Base-by-base conservation (phyloP, 805 yeast species). In the Myxozyma sirexii region DNA sequence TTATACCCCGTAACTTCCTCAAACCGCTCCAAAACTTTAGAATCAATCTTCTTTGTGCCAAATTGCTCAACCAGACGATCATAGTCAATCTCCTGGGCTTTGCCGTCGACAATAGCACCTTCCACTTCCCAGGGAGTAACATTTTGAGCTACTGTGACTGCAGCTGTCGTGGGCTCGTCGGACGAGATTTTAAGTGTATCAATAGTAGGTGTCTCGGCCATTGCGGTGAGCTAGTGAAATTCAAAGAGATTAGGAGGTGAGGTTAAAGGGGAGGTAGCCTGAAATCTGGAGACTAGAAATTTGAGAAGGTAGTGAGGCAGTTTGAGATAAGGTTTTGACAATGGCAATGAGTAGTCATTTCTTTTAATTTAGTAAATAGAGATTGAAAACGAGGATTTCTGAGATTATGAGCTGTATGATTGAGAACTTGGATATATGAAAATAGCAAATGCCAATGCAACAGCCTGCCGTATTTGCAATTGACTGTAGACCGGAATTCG, bases 41-140 rank as follows among this genome's bases (percentile, higher is more conserved):
- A 75, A 8, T 83, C 78, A 68, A 94, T 85, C 51, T 80, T 77
- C 63, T 78, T 84, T 38, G 98, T 91, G 68, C 99, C 99, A 69
- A 94, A 94, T 71, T 88, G 89, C 64, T 79, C 79, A 69, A 90
- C 88, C 67, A 94, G 80, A 76, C 90, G 90, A 59, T 90, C 93
- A 72, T 94, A 94, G 77, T 94, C 97, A 67, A 94, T 92, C 27
- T 84, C 91, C 73, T 88, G 92, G n/a, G 88, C 83, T 68, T 86
- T 79, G 56, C 99, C 99, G 69, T 92, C 96, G 59, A 90, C 97
- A 48, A 93, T 96, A 1, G 97, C 98, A 59, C 98, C 99, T 75
- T 89, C 97, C 31, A 94, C 99, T 73, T 94, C 99, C 99, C 99
- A 94, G 50, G 99, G 99, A 0, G 99, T 94, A 61, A 88, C 80